These are phyloP conservation scores for Vigna radiata DNA, from an alignment of 306 rosid species.

Conservation along the genomic window DNA sequence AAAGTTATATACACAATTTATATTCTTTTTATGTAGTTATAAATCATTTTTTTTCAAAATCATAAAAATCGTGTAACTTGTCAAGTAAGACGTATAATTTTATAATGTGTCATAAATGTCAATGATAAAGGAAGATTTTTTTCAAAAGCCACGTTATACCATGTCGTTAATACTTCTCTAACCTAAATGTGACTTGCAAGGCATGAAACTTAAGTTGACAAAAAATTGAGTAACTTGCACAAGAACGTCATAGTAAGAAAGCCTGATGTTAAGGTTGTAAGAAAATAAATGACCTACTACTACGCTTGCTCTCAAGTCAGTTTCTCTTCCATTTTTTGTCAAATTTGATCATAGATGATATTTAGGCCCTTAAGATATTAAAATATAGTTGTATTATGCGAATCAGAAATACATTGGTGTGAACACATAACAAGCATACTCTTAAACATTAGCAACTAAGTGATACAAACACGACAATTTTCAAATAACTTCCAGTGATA, in stretches of 20 bases:
- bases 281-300: neutral
- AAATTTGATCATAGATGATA: neutral
- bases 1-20: no score
- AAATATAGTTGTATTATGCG: neutral
- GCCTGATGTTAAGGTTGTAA: neutral
- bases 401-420: neutral
- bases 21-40: no score
- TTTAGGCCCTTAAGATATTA: neutral
- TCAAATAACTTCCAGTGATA: constrained; percentile 15
- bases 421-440: neutral
- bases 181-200: neutral
- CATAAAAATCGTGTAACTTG: no score
- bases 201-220: neutral
- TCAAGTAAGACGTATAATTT: no score
- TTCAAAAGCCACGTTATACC: neutral
- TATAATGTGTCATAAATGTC: neutral
- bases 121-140: neutral
- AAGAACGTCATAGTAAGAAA: neutral
- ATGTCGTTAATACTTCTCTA: neutral
- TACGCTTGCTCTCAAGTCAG: neutral
- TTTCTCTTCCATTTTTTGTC: neutral
- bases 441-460: constrained; percentile 11
- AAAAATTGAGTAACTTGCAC: neutral
- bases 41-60: no score
- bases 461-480: neutral